Base-by-base conservation (phyloP, 139 green algal genomes). In the Marvania coccoides region DNA sequence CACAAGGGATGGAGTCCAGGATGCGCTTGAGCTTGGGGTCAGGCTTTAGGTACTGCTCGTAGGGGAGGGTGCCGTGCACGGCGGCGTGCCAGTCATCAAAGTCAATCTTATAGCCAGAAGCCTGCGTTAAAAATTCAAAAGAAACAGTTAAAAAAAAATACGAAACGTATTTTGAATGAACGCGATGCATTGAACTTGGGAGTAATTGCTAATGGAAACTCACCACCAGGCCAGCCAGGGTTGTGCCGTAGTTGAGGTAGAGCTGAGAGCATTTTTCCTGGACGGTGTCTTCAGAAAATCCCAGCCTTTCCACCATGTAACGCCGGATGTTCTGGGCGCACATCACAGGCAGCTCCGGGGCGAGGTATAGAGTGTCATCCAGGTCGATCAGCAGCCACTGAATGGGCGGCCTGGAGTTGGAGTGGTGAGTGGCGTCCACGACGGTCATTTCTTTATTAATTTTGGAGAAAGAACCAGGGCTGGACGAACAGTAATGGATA, bases 201-300 rank as follows among this genome's bases (percentile, higher is more conserved):
- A n/a, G n/a, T n/a, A n/a, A n/a, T n/a, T n/a, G n/a, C n/a, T n/a
- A n/a, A n/a, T n/a, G 19, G 42, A 28, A 51, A 51, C 42, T 51
- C n/a, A n/a, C 74, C 73, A 88, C 80, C 4, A 92, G 76, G 3
- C 85, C 85, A 26, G 77, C 80, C 48, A 89, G 58, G 0, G 85
- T 92, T 0, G 86, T 93, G 26, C 87, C 87, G 51, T 86, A 72
- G 28, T 78, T 61, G 0, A 78, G 58, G 63, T 94, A 94, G 2
- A 80, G 47, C 23, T 83, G 47, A 9, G 72, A 37, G 9, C 76
- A 83, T 3, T 70, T 28, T 5, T 78, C 61, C 8, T 73, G 54
- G 7, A 85, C 80, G 12, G 82, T 51, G 0, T 85, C 72, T 2
- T 62, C 8, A 3, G 74, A 58, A 13, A 93, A 63, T 9, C 61